Evolutionary conservation across 192 early-diverging fungal species (phyloP).

Genomic region (Chytriomyces confervae): DNA sequence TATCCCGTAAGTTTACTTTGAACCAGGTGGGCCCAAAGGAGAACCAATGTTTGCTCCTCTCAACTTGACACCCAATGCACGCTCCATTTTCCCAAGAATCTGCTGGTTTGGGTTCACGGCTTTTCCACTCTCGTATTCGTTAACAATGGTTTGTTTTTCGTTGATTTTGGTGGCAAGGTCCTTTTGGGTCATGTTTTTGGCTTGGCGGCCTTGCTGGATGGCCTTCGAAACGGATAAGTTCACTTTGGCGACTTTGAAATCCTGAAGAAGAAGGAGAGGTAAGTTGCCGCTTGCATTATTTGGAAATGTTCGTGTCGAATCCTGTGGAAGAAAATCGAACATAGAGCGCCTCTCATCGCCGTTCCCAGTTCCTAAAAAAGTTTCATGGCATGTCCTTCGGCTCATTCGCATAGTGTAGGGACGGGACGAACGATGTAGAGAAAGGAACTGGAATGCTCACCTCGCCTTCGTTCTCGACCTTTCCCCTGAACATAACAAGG

Average conservation of each 20-base stretch:
- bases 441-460: constrained; percentile 42
- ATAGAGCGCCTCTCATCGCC: neutral
- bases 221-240: constrained; percentile 76
- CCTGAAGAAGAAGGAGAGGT: constrained; percentile 22
- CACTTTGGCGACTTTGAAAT: constrained; percentile 63
- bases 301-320: neutral
- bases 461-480: constrained; percentile 87
- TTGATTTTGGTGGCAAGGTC: constrained; percentile 88
- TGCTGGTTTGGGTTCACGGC: constrained; percentile 88
- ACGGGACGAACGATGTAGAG: neutral
- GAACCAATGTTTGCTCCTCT: constrained; percentile 70
- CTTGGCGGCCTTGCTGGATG: constrained; percentile 80
- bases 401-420: neutral
- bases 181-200: constrained; percentile 83
- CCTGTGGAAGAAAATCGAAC: neutral
- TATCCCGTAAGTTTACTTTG: no score
- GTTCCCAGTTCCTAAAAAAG: neutral
- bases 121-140: constrained; percentile 88
- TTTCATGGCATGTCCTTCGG: neutral
- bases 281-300: neutral
- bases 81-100: constrained; percentile 86
- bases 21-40: constrained; percentile 30
- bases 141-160: constrained; percentile 88
- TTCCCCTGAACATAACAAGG: constrained; percentile 50
- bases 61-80: constrained; percentile 85